Evolutionary conservation across 2,329 filamentous ascomycete species (phyloP).

Genomic region (Pestalotiopsis sp.): DNA sequence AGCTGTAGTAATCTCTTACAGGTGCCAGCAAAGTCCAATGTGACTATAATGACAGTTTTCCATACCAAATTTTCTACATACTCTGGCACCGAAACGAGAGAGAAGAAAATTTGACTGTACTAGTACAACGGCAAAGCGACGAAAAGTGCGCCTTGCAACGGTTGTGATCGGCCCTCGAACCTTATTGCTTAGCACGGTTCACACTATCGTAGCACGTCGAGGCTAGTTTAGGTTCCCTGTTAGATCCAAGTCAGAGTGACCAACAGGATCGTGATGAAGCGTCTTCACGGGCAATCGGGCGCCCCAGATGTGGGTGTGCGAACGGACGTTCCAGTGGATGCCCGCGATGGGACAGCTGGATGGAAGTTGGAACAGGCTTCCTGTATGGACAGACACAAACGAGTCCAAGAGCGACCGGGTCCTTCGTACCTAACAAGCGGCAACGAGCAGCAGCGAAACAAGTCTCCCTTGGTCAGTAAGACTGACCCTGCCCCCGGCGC

Average conservation of each 20-base stretch:
- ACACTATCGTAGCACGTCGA: constrained; percentile 1
- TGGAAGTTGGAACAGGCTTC: constrained; percentile 1
- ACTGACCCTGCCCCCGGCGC: not conserved
- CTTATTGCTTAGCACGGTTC: not conserved
- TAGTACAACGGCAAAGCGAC: not conserved
- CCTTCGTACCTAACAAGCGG: not conserved
- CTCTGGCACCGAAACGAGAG: not conserved
- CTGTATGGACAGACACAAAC: constrained; percentile 1
- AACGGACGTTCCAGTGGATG: not conserved
- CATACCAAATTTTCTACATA: not conserved
- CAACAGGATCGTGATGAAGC: constrained; percentile 2
- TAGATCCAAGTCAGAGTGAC: not conserved
- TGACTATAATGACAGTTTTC: not conserved
- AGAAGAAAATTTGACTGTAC: not conserved
- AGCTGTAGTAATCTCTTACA: not conserved
- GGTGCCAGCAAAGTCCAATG: not conserved
- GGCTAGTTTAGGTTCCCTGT: constrained; percentile 2
- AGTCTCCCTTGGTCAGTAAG: not conserved
- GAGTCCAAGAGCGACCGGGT: not conserved
- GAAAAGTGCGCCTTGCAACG: not conserved
- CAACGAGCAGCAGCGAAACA: not conserved
- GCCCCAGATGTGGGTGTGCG: not conserved
- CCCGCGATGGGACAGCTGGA: not conserved
- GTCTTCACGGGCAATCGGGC: not conserved
- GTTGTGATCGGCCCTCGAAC: constrained; percentile 9